Conservation (phyloP, 2,329 filamentous ascomycete genomes). For the Aspergillus neotritici region DNA sequence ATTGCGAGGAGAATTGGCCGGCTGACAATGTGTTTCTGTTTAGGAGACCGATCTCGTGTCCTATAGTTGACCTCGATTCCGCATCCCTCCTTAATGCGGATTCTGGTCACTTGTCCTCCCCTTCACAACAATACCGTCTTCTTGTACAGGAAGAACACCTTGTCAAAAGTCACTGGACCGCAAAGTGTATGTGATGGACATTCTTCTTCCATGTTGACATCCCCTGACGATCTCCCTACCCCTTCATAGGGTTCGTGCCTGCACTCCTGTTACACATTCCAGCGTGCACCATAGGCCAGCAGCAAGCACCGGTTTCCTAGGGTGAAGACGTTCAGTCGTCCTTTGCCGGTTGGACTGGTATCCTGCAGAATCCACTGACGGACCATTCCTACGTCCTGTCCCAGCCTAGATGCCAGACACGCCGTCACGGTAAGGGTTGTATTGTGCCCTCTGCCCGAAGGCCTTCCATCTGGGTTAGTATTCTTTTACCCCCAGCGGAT, state of each 20-base stretch:
- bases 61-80: conserved; percentile 17
- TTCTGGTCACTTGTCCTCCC: conserved; percentile 20
- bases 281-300: conserved; percentile 29
- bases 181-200: conserved; percentile 31
- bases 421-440: conserved; percentile 41
- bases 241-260: conserved; percentile 39
- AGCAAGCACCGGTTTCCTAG: conserved; percentile 30
- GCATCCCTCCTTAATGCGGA: conserved; percentile 23
- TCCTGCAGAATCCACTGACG: conserved; percentile 31
- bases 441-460: conserved; percentile 36
- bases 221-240: conserved; percentile 34
- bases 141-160: conserved; percentile 22
- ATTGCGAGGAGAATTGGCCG: conserved; percentile 4
- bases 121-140: conserved; percentile 17
- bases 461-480: conserved; percentile 41
- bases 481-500: conserved; percentile 22
- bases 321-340: conserved; percentile 46
- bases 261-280: conserved; percentile 35
- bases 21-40: conserved; percentile 12
- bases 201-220: conserved; percentile 26
- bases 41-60: conserved; percentile 17
- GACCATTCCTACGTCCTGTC: conserved; percentile 37
- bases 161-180: conserved; percentile 23
- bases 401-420: conserved; percentile 42
- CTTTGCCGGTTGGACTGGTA: conserved; percentile 37